phyloP scores from a whole-genome alignment of 768 basidiomycete genomes.

The Fistulinella prunicolor region DNA sequence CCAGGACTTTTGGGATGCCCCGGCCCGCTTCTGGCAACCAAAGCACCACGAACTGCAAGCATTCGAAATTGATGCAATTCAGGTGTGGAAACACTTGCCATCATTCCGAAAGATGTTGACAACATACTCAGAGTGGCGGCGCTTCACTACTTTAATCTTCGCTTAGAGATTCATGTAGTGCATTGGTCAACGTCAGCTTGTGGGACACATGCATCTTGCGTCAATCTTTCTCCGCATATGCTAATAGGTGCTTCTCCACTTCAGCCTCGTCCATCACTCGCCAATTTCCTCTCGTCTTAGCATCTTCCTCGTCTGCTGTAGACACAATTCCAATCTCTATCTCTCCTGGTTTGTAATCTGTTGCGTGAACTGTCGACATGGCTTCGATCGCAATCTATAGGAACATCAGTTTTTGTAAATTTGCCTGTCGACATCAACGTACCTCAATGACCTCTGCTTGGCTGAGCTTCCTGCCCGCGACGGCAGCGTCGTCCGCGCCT shows the following conservation, averaged over 20 bases:
- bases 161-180: no score
- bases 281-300: slow-evolving; percentile 73
- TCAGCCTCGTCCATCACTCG: slow-evolving; percentile 74
- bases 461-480: slow-evolving; percentile 70
- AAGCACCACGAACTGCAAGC: slow-evolving; percentile 48
- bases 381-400: slow-evolving; percentile 87
- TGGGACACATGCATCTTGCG: no score
- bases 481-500: slow-evolving; percentile 75
- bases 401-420: neutral
- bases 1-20: slow-evolving; percentile 67
- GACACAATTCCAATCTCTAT: slow-evolving; percentile 96
- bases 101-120: slow-evolving; percentile 1
- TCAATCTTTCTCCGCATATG: slow-evolving; percentile 89
- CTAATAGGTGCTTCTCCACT: slow-evolving; percentile 75
- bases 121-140: slow-evolving; percentile 52
- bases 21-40: slow-evolving; percentile 54
- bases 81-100: slow-evolving; percentile 41
- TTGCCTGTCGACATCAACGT: slow-evolving; percentile 19
- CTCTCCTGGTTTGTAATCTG: slow-evolving; percentile 93
- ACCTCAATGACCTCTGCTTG: slow-evolving; percentile 90
- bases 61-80: slow-evolving; percentile 61
- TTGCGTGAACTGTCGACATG: slow-evolving; percentile 90
- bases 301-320: slow-evolving; percentile 63
- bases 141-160: slow-evolving; percentile 51
- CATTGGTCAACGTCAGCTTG: no score